Percentiles rank a stretch among this genome's conserved stretches.
Conservation (phyloP, 108 stramenopile genomes). For the Cyclostephanos invisitatus region DNA sequence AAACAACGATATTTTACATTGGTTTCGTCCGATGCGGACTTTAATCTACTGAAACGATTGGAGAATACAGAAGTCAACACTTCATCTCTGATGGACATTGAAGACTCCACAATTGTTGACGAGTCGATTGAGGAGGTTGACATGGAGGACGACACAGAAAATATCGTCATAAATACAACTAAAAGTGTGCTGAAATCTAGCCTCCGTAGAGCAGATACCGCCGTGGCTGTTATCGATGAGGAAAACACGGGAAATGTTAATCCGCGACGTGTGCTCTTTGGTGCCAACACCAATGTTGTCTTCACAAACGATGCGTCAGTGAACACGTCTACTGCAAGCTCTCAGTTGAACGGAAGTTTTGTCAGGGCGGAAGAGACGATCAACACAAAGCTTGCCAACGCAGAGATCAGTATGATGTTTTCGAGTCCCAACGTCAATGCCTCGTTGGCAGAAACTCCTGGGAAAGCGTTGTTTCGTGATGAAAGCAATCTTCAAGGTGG, state of each 20-base stretch:
- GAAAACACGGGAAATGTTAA: neutral
- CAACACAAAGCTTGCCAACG: conserved; percentile 81
- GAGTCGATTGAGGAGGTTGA: conserved; percentile 28
- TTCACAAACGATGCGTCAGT: conserved; percentile 41
- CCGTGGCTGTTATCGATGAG: neutral
- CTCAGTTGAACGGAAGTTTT: conserved; percentile 64
- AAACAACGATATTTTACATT: conserved; percentile 48
- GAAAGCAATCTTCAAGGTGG: no score
- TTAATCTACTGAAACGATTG: conserved; percentile 54
- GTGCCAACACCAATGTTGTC: conserved; percentile 38
- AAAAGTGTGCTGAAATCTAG: conserved; percentile 30
- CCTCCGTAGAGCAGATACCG: neutral
- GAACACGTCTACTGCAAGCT: conserved; percentile 67
- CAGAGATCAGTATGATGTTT: conserved; percentile 88
- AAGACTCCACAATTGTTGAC: conserved; percentile 47
- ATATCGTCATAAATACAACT: conserved; percentile 1
- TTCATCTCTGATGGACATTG: conserved; percentile 61
- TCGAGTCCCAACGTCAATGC: conserved; percentile 65
- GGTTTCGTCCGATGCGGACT: conserved; percentile 39
- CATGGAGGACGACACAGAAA: conserved; percentile 21
- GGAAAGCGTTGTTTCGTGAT: neutral
- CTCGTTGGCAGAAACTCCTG: conserved; percentile 20
- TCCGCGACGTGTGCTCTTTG: conserved; percentile 47
- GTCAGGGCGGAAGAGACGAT: conserved; percentile 68
- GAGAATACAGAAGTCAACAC: conserved; percentile 19